Evolutionary conservation across 371 early-diverging fungal genomes (phyloP).

Genomic region (Actinomortierella wolfii): DNA sequence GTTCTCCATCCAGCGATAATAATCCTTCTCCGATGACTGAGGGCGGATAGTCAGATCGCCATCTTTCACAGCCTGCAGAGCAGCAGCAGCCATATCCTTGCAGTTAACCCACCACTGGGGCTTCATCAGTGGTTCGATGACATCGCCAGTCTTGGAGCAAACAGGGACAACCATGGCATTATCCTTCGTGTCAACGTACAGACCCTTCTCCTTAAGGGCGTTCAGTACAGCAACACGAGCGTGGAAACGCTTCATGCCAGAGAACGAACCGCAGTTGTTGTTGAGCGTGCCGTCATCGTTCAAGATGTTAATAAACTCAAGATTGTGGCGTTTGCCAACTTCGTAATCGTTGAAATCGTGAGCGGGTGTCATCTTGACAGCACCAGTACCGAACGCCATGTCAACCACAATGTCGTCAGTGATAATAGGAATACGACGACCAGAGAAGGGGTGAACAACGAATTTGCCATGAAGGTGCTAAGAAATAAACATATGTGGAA

Average conservation of each 20-base stretch:
- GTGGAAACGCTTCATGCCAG: constrained; percentile 96
- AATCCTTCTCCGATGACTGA: constrained; percentile 88
- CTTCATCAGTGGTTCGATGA: constrained; percentile 98
- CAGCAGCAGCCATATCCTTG: constrained; percentile 88
- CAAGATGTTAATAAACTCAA: constrained; percentile 93
- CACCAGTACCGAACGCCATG: constrained; percentile 98
- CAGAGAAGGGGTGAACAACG: constrained; percentile 96
- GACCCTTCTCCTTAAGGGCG: constrained; percentile 85
- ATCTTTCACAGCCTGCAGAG: constrained; percentile 85
- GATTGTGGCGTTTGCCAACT: constrained; percentile 94
- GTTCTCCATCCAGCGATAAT: constrained; percentile 97
- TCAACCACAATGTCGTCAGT: constrained; percentile 94
- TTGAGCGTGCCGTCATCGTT: constrained; percentile 97
- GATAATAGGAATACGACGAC: constrained; percentile 91
- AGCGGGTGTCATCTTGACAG: constrained; percentile 99
- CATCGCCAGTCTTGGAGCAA: constrained; percentile 93
- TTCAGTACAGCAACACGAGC: constrained; percentile 90
- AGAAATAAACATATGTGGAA: not conserved
- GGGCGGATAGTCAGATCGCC: constrained; percentile 93
- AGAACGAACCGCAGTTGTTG: constrained; percentile 85
- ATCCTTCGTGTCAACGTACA: constrained; percentile 87
- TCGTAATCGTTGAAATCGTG: constrained; percentile 99
- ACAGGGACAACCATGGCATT: constrained; percentile 96
- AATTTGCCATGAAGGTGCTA: constrained; percentile 90
- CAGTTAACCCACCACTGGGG: constrained; percentile 99